Evolutionary conservation across 148 eudicot genomes (phyloP).

Genomic region (Chenopodium album): DNA sequence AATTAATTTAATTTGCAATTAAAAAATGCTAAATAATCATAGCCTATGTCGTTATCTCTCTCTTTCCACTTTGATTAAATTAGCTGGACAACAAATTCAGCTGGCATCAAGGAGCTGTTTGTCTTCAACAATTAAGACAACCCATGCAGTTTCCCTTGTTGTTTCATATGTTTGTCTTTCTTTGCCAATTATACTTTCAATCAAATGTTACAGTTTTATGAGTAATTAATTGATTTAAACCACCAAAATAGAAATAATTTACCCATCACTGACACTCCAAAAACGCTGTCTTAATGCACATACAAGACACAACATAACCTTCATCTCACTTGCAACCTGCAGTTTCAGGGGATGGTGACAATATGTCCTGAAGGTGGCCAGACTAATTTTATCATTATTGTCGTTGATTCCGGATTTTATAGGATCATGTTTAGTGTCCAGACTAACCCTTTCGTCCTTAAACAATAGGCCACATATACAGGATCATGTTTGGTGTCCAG

Average conservation of each 20-base stretch:
- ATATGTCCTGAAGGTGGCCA: neutral
- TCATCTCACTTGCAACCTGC: neutral
- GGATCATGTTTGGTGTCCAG: too few relatives aligned
- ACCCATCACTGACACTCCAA: slow-evolving; percentile 5
- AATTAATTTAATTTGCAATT: neutral
- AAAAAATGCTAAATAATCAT: neutral
- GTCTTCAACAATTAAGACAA: slow-evolving; percentile 14
- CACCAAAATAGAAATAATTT: neutral
- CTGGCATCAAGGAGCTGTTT: slow-evolving; percentile 10
- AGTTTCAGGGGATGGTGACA: neutral
- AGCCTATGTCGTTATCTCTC: neutral
- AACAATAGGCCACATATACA: neutral
- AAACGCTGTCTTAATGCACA: neutral
- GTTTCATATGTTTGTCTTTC: slow-evolving; percentile 11
- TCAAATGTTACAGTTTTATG: neutral
- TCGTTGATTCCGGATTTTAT: neutral
- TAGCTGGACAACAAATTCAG: slow-evolving; percentile 16
- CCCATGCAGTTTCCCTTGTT: slow-evolving; percentile 10
- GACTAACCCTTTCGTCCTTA: neutral
- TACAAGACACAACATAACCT: neutral
- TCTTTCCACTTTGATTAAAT: slow-evolving; percentile 1
- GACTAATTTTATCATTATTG: neutral
- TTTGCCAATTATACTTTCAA: neutral
- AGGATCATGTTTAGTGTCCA: too few relatives aligned
- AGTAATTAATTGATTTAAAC: neutral